Conservation (phyloP, 2,329 filamentous ascomycete genomes). For the Ceratocystis diversiconidia region DNA sequence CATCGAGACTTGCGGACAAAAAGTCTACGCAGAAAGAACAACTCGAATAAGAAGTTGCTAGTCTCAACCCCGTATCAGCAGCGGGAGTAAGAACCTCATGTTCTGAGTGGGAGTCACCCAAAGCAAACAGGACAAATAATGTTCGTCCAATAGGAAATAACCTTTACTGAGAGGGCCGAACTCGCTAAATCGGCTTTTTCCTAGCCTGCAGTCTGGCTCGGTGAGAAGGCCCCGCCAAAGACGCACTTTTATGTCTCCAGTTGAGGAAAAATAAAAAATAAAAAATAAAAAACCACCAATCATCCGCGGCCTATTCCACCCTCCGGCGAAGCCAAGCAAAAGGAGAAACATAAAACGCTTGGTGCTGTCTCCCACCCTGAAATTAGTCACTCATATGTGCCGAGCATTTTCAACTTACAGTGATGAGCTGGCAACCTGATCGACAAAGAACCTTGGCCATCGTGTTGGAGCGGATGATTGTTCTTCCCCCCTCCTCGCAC, state of each 20-base stretch:
- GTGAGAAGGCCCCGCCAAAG: not conserved
- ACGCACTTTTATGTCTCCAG: not conserved
- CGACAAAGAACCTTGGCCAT: not conserved
- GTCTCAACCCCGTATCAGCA: not conserved
- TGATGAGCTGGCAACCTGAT: not conserved
- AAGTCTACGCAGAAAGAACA: not conserved
- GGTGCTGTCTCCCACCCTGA: not conserved
- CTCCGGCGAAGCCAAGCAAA: not conserved
- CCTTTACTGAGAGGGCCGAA: not conserved
- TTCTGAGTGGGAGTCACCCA: not conserved
- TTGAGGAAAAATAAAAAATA: too few species aligned
- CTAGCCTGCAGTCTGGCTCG: too few species aligned
- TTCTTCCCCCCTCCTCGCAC: slow-evolving; percentile 6
- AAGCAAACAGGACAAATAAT: not conserved
- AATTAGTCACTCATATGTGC: not conserved
- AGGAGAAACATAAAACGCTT: not conserved
- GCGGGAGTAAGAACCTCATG: not conserved
- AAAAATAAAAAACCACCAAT: not conserved
- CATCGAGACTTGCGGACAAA: not conserved
- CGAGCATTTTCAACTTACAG: not conserved
- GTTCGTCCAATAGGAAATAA: not conserved
- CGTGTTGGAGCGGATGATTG: not conserved
- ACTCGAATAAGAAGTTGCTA: not conserved
- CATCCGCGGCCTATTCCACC: too few species aligned
- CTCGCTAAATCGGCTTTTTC: not conserved